Evolutionary conservation across 768 basidiomycete genomes (phyloP), one percentile per base, ranked within the genome.

Genomic region (Hortiboletus campestris): DNA sequence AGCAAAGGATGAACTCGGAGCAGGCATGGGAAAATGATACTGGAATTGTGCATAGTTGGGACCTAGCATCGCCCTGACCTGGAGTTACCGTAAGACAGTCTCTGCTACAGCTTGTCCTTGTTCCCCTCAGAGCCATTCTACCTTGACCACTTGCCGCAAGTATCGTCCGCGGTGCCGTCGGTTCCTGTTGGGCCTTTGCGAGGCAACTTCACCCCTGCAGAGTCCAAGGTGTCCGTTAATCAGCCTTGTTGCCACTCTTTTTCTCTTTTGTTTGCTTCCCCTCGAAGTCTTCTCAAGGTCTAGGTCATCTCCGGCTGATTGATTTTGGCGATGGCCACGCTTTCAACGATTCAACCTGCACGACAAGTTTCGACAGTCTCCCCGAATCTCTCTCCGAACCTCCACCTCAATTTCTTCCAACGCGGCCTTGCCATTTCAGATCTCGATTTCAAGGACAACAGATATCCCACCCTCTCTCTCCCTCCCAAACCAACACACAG

Each of bases 381-480:
- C 20, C 58, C 68, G n/a, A 60, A 57, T 36, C 56, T 72, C 56
- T 57, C 76, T 22, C 58, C 73, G 45, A 68, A 70, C 61, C 57
- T 73, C 41, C 72, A 68, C 62, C 64, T 77, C 56, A 70, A 67
- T 53, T 68, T 79, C 58, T 84, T 84, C 71, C 74, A 84, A 48
- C 78, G 76, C 63, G 72, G 78, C 40, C 76, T 86, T 55, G 65
- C 75, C 39, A 77, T 85, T 68, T 74, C 80, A 53, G 85, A 86
- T 54, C 76, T 83, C 58, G 83, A 85, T 70, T 79, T 83, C 68
- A 76, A 78, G 63, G 86, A 86, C 74, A 81, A 80, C 66, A 77
- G 86, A 66, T 85, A 86, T 61, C 74, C 80, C 17, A 53, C 74
- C 46, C 63, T 75, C 19, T 53, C 70, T 8, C 56, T 74, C 46